Evolutionary conservation across 768 basidiomycete genomes (phyloP), one percentile per base, ranked within the genome.

Genomic region (Leccinum truebloodii): DNA sequence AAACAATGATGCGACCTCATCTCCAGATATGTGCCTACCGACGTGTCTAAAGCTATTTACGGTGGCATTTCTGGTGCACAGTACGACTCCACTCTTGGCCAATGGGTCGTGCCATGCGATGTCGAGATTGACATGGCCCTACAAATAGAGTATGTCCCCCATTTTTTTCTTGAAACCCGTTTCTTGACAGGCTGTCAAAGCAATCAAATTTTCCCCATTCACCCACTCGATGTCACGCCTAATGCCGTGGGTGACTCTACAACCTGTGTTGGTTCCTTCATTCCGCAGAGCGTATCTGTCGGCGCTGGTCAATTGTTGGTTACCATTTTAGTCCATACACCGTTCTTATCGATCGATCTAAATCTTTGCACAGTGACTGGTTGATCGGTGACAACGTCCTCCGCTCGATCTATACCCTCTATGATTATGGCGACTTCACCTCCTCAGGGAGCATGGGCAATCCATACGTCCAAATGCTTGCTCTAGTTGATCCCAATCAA

Each of bases 381-480:
- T 79, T 94, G 50, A 69, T 93, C 56, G 92, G 92, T 22, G 92
- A 90, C 73, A 93, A 90, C 67, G 81, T 92, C 70, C 80, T 94
- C 60, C 90, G 92, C 60, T 89, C 90, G 16, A 76, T 93, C 41
- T 94, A 94, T 73, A 83, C 89, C 8, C 76, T 94, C 58, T 94
- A 92, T 71, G 89, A 93, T 73, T 94, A 89, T 69, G 92, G 92
- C 24, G 89, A 94, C 75, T 92, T 84, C 65, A 83, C 86, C 68
- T 71, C 79, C 13, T 76, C 80, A 5, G 86, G 85, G 39, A 73
- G 80, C 16, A 86, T 86, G 85, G 90, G 89, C 44, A 74, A 86
- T 69, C 92, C 92, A 5, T 92, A 89, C 71, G 82, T 94, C 76
- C 87, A 87, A 73, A 75, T 94, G 41, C 79, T 92, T 62, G 76